Evolutionary conservation across 73 alveolate species (phyloP), one percentile per base, ranked within the genome.

Genomic region (Blepharisma stoltei): DNA sequence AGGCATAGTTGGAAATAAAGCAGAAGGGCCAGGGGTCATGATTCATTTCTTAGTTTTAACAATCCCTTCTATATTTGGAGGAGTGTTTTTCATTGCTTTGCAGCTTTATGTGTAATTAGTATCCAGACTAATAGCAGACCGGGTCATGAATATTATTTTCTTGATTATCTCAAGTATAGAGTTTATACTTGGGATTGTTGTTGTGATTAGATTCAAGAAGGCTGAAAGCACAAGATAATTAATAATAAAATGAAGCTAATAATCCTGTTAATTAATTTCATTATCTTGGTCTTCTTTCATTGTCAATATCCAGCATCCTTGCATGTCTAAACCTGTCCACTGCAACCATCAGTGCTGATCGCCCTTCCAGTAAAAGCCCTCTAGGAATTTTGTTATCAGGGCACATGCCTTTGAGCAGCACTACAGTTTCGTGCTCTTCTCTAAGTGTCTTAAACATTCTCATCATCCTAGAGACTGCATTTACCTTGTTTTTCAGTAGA

Each of bases 351-450:
- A 92, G 83, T 21, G 95, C 97, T 48, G 81, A 84, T 20, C 82
- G 86, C 8, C 97, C 95, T 70, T 88, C 90, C 7, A 88, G 80
- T 45, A 88, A 78, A 9, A 88, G 77, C 23, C 97, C 97, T 67
- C 84, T 88, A 0, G 97, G 97, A 14, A 88, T 90, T 69, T 88
- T 87, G 45, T 87, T 88, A 43, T 90, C 97, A 41, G 97, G 92
- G 71, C 95, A 88, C 65, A 91, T 82, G 11, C 95, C 95, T 78
- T 89, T 91, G 7, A 91, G 70, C 79, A 85, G 78, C 78, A 89
- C 86, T 5, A 88, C 87, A 67, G 78, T 60, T 67, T 91, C 97
- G 60, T 83, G 85, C 77, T 91, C 95, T 48, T 91, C 90, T 75
- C 97, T 88, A 54, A 91, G 60, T 9, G 91, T 89, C 45, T 83